Evolutionary conservation across 2,329 filamentous ascomycete species (phyloP).

Genomic region (Ceratocystis variospora): DNA sequence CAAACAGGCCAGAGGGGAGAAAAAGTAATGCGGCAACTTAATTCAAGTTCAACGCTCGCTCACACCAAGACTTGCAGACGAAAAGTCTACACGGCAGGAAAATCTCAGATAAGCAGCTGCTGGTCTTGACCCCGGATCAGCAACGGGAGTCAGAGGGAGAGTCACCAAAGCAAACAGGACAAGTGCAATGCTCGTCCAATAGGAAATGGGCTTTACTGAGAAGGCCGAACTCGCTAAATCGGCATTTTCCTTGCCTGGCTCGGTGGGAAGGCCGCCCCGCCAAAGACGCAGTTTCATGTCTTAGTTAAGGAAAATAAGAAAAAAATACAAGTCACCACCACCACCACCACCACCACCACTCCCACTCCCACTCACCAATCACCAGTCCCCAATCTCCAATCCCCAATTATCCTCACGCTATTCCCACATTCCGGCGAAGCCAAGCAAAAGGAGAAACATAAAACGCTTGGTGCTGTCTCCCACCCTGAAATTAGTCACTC

Average conservation of each 20-base stretch:
- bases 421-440: neutral
- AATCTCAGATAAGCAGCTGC: neutral
- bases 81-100: neutral
- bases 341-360: neutral
- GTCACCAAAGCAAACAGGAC: neutral
- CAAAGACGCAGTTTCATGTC: neutral
- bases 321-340: neutral
- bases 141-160: neutral
- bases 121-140: neutral
- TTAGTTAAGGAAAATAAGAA: too few relatives aligned
- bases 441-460: neutral
- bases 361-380: neutral
- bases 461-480: neutral
- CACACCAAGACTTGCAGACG: too few relatives aligned
- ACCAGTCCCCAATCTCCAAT: neutral
- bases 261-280: neutral
- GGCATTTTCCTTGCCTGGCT: neutral
- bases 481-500: neutral
- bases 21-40: neutral
- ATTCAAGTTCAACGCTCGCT: neutral
- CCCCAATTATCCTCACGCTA: neutral
- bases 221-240: neutral
- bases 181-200: neutral
- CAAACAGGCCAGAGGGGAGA: neutral
- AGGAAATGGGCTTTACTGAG: neutral